phyloP scores from a whole-genome alignment of 495 filamentous ascomycete species.

The Chaetomium fimeti region DNA sequence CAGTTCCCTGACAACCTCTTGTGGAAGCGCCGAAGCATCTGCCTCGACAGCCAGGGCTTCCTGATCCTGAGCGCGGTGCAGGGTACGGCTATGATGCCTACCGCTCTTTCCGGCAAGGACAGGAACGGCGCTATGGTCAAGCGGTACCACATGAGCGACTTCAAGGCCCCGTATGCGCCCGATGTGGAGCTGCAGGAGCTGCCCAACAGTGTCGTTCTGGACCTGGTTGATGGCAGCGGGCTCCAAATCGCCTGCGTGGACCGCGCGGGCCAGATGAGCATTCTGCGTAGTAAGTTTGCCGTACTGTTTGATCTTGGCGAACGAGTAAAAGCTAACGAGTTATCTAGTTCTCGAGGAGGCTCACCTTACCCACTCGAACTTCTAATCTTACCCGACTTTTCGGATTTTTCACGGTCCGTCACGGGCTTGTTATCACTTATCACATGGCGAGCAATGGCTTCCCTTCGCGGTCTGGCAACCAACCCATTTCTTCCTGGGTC shows the following conservation, averaged over 20 bases:
- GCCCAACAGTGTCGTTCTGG: slow-evolving; percentile 79
- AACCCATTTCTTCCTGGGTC: slow-evolving; percentile 5
- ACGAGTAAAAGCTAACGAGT: background rate
- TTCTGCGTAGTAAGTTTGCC: slow-evolving; percentile 60
- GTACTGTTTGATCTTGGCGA: background rate
- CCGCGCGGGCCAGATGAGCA: slow-evolving; percentile 63
- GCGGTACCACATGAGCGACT: slow-evolving; percentile 77
- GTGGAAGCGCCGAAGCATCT: slow-evolving; percentile 85
- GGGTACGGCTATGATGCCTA: slow-evolving; percentile 38
- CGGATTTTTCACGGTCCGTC: slow-evolving; percentile 4
- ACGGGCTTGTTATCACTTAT: background rate
- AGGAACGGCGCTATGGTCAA: slow-evolving; percentile 55
- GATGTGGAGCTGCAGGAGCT: slow-evolving; percentile 88
- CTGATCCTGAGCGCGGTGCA: slow-evolving; percentile 65
- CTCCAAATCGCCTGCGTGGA: slow-evolving; percentile 87
- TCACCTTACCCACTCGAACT: slow-evolving; percentile 16
- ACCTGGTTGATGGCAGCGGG: slow-evolving; percentile 78
- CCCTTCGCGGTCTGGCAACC: slow-evolving; percentile 16
- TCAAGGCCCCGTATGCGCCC: slow-evolving; percentile 71
- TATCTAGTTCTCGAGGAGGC: slow-evolving; percentile 19
- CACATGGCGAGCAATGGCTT: background rate
- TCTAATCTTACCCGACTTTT: background rate
- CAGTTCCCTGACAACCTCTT: slow-evolving; percentile 90
- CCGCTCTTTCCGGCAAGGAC: slow-evolving; percentile 46
- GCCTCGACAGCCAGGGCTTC: slow-evolving; percentile 72